Base-by-base conservation (phyloP, 2,329 filamentous ascomycete species). In the Tricladium varicosporioides region DNA sequence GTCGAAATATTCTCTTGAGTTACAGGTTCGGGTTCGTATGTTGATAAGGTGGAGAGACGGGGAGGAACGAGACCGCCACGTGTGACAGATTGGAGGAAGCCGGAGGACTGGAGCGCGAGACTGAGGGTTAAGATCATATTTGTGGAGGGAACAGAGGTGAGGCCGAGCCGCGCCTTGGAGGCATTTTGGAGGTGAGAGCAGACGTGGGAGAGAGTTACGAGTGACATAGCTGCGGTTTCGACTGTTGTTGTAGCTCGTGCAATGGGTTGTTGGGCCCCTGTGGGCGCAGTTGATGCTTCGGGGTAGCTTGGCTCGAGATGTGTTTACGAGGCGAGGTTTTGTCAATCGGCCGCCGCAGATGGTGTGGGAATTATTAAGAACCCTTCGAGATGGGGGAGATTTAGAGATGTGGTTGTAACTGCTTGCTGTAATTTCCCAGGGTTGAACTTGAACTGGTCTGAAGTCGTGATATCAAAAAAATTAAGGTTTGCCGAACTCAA, bases 121-220 rank as follows among this genome's bases (percentile, higher is more conserved):
- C 80, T 77, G 48, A 90, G 76, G 36, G 76, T 78, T 64, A 88
- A 82, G 72, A 88, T 84, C 59, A 88, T 76, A 62, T 86, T 86
- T 22, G 84, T 83, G 66, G 84, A 82, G 42, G 86, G 84, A 57
- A 90, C 82, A 43, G 85, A 88, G 8, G 87, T 89, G 18, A 88
- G 74, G 60, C 84, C 84, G 11, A 91, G 78, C 2, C 86, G 85
- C 11, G 84, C 86, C 67, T 84, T 83, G 46, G 85, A 87, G 65
- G 84, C 85, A 74, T 91, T 91, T 73, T 89, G 86, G 57, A 91
- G 76, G 72, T 90, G 87, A 51, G 87, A 88, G 75, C 86, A 89
- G 68, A 89, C 80, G 73, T 88, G 75, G 59, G 85, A 78, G 68
- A 90, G 84, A 71, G 86, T 83, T 71, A 86, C 83, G 73, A 90